These are phyloP conservation scores for Wallacemonas collosoma DNA, from an alignment of 208 protist species.

Conservation along the genomic window DNA sequence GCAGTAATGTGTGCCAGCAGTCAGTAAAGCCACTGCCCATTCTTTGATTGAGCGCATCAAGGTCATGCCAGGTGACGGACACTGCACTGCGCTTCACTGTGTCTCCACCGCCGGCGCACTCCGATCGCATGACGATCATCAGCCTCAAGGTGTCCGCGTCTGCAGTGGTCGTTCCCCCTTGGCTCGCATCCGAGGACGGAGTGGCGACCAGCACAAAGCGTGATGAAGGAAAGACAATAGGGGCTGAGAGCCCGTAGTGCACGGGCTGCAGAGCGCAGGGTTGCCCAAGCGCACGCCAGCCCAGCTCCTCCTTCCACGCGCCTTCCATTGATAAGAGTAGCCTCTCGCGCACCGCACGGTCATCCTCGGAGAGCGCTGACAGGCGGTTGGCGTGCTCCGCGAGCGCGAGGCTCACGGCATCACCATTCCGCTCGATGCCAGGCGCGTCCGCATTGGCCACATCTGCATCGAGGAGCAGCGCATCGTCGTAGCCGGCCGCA, in stretches of 20 bases:
- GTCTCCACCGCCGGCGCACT: neutral
- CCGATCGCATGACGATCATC: neutral
- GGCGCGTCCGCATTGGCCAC: neutral
- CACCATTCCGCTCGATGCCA: neutral
- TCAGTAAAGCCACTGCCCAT: constrained; percentile 14
- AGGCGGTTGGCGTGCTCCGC: neutral
- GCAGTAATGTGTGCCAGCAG: constrained; percentile 20
- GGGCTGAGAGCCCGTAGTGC: neutral
- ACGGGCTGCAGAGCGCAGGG: neutral
- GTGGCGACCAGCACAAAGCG: neutral
- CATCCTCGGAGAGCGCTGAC: neutral
- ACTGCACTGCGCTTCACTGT: neutral
- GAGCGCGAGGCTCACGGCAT: neutral
- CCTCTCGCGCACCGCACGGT: neutral
- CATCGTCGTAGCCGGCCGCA: neutral
- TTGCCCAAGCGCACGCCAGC: neutral
- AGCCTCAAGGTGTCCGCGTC: neutral
- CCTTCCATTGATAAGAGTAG: neutral
- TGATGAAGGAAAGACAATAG: neutral
- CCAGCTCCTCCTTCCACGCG: constrained; percentile 9
- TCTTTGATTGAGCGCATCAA: neutral
- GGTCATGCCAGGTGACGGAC: neutral
- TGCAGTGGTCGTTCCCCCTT: neutral
- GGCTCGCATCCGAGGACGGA: no score
- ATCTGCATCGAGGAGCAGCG: neutral